These are phyloP conservation scores for Penicillium sp. DNA, from an alignment of 2,329 filamentous ascomycete genomes.

Conservation along the genomic window DNA sequence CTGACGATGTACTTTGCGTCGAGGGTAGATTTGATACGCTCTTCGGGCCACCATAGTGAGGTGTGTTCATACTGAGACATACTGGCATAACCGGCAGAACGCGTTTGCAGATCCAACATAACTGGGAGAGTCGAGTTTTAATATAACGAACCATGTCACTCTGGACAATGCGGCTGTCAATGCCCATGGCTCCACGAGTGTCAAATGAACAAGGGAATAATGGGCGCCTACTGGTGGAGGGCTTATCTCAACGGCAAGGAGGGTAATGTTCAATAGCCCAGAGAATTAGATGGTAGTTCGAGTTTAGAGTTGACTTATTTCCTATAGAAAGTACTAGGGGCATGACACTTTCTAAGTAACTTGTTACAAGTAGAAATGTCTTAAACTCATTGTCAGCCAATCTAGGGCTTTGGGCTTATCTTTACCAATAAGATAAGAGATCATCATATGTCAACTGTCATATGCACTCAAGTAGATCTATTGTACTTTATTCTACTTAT, in stretches of 20 bases:
- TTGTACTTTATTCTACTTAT: background rate
- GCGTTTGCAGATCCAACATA: background rate
- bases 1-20: constrained; percentile 43
- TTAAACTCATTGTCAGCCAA: background rate
- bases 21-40: constrained; percentile 45
- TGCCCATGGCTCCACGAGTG: background rate
- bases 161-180: constrained; percentile 1
- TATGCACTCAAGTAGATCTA: background rate
- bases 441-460: background rate
- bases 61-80: constrained; percentile 25
- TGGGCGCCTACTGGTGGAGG: background rate
- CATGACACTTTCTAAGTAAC: background rate
- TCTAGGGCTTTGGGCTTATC: constrained; percentile 8
- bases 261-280: background rate
- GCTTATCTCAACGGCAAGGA: constrained; percentile 7
- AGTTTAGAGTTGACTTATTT: background rate
- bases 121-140: background rate
- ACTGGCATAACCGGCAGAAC: background rate
- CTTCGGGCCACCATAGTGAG: constrained; percentile 49
- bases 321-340: background rate
- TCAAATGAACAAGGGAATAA: background rate
- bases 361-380: background rate
- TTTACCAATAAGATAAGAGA: constrained; percentile 2
- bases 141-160: background rate
- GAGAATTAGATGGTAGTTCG: background rate